phyloP scores from a whole-genome alignment of 1,284 basidiomycete genomes.

The Dichomitus squalens region DNA sequence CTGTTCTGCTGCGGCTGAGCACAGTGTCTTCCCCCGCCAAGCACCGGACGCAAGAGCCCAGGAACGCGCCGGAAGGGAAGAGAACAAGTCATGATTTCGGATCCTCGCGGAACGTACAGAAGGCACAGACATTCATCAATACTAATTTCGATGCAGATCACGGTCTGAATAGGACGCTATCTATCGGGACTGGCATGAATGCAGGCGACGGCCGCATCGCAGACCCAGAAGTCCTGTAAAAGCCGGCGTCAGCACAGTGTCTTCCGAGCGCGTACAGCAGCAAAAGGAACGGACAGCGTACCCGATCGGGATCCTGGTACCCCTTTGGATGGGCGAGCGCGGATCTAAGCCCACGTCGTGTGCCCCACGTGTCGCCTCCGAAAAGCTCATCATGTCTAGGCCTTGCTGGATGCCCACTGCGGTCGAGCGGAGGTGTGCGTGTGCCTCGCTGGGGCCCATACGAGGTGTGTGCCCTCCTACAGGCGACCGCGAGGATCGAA shows the following conservation, averaged over 20 bases:
- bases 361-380: background rate
- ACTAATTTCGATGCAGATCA: background rate
- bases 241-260: background rate
- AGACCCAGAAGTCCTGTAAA: background rate
- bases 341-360: constrained; percentile 28
- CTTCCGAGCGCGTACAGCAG: background rate
- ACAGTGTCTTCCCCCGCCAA: background rate
- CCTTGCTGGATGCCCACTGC: background rate
- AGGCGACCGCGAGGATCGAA: background rate
- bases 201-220: constrained; percentile 16
- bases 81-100: background rate
- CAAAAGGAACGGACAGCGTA: constrained; percentile 4
- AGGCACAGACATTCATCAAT: too few relatives aligned
- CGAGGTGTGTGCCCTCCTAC: constrained; percentile 6
- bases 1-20: background rate
- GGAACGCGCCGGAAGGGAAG: too few relatives aligned
- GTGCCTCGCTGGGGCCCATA: constrained; percentile 11
- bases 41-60: background rate
- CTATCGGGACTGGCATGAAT: constrained; percentile 6
- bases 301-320: constrained; percentile 24
- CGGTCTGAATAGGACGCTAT: constrained; percentile 15
- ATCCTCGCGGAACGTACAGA: too few relatives aligned
- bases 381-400: constrained; percentile 5
- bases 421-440: background rate
- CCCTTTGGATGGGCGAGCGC: constrained; percentile 30